Evolutionary conservation across 441 rosid species (phyloP), one percentile per base, ranked within the genome.

Genomic region (Heliophila coronopifolia): DNA sequence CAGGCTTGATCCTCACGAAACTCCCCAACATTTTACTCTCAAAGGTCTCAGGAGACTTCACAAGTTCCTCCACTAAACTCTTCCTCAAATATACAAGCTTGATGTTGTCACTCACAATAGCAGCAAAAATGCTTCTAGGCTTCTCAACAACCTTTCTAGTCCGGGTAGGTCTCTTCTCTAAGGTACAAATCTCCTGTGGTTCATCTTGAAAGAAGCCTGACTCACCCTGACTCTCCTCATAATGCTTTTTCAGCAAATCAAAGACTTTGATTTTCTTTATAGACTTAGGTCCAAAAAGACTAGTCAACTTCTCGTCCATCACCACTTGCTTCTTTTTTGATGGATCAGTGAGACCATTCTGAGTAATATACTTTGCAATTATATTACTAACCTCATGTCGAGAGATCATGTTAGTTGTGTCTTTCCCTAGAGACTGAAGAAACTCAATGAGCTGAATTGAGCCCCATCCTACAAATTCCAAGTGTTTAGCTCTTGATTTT

Each of bases 391-490:
- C 86, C 55, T 76, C 84, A 35, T 49, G 49, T 7, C 50, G 71
- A 12, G 80, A 59, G 59, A 79, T 71, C 50, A 55, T 59, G 22
- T 50, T 27, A 3, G 50, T 3, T n/a, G 77, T 76, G 25, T 76
- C 78, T 67, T 50, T 74, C 12, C 77, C 77, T 19, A 76, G 50
- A 1, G 72, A 68, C 17, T 69, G 27, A 15, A 83, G 80, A 65
- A 79, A 79, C 51, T 65, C 72, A 38, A 77, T 67, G 35, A 83
- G 84, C 7, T 67, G 76, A 17, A 39, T 76, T 1, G 83, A 83
- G 6, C 81, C 86, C 86, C 86, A 80, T 37, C 86, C 74, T 40
- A 72, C 30, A 63, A 64, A 79, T 17, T 71, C 72, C 52, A 63
- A 25, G 38, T 73, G 72, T 74, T 71, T 78, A 0, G 75, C 50